These are phyloP conservation scores for Leccinum variabile DNA, from an alignment of 1,284 basidiomycete genomes.

Conservation along the genomic window DNA sequence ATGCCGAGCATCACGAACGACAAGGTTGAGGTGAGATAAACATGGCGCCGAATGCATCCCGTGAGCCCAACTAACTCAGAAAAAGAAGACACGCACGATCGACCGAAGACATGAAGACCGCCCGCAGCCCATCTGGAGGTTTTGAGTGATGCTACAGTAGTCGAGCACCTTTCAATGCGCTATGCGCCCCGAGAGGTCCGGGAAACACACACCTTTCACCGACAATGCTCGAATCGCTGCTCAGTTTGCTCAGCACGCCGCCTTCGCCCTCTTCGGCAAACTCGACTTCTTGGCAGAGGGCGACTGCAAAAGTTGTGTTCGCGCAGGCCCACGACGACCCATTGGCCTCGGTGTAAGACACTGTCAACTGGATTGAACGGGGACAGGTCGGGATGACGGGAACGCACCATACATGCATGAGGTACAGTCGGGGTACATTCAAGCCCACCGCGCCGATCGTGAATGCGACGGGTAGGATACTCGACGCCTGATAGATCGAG, in stretches of 20 bases:
- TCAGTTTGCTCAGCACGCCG: conserved; percentile 90
- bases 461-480: too few species aligned
- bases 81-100: conserved; percentile 59
- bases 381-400: too few species aligned
- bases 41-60: conserved; percentile 83
- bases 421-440: too few species aligned
- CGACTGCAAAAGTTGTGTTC: conserved; percentile 80
- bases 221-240: conserved; percentile 91
- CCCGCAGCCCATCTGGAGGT: conserved; percentile 87
- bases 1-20: conserved; percentile 92
- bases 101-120: conserved; percentile 85
- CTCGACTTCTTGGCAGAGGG: conserved; percentile 88
- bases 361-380: too few species aligned
- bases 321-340: conserved; percentile 89
- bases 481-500: too few species aligned
- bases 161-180: not conserved
- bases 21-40: conserved; percentile 90
- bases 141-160: conserved; percentile 74
- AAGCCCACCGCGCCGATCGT: too few species aligned
- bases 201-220: conserved; percentile 74
- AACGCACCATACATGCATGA: too few species aligned
- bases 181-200: too few species aligned
- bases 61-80: conserved; percentile 2
- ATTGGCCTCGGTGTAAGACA: conserved; percentile 58
- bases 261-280: conserved; percentile 93